Conservation (phyloP, 2,329 filamentous ascomycete species). For the Talaromyces atroroseus region DNA sequence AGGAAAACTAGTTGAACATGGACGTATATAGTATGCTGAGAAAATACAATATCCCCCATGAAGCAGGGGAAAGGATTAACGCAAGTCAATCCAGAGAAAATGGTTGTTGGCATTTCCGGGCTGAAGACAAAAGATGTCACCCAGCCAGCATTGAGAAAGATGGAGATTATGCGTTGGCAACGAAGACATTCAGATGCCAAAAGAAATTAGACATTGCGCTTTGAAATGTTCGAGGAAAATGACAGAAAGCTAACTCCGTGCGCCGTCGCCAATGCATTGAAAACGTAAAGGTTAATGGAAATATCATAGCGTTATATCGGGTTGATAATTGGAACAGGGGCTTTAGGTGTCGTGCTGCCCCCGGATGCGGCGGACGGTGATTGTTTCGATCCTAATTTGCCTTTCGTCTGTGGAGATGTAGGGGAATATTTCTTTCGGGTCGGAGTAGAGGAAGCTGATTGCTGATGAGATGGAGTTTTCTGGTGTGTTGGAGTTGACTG, state of each 20-base stretch:
- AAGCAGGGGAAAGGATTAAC: not conserved
- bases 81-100: not conserved
- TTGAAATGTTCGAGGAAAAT: not conserved
- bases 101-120: not conserved
- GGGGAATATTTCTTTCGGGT: conserved; percentile 4
- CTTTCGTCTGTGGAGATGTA: conserved; percentile 3
- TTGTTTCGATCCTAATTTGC: conserved; percentile 7
- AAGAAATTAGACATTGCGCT: not conserved
- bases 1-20: not conserved
- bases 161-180: not conserved
- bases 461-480: not conserved
- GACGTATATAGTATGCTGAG: not conserved
- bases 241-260: conserved; percentile 10
- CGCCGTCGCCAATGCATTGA: conserved; percentile 12
- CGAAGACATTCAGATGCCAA: not conserved
- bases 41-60: not conserved
- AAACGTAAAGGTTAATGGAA: not conserved
- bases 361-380: conserved; percentile 8
- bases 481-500: conserved; percentile 1
- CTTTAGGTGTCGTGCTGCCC: conserved; percentile 13
- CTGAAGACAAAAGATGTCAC: not conserved
- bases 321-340: conserved; percentile 26
- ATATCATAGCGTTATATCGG: conserved; percentile 39
- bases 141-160: not conserved
- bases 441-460: conserved; percentile 5